Percentiles rank a stretch among this genome's conserved stretches.
Evolutionary conservation across 345 rosid genomes (phyloP).

Genomic region (Tarenaya hassleriana): DNA sequence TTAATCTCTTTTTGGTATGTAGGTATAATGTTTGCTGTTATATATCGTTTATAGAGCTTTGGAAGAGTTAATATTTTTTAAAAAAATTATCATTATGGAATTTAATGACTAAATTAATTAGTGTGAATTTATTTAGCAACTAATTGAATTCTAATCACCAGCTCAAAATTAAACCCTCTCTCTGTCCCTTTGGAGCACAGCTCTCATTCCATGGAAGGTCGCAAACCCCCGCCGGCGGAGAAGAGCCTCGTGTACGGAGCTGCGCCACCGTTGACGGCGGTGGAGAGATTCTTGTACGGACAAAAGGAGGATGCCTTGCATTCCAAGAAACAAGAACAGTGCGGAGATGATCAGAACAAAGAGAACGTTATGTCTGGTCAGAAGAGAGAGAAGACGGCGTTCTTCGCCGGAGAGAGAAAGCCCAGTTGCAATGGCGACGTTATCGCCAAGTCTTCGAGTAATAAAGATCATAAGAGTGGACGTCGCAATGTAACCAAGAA

Average conservation of each 20-base stretch:
- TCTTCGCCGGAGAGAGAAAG: conserved; percentile 25
- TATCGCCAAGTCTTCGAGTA: conserved; percentile 20
- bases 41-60: conserved; percentile 5
- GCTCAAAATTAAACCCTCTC: conserved; percentile 25
- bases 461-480: conserved; percentile 32
- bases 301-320: conserved; percentile 28
- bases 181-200: conserved; percentile 17
- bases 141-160: conserved; percentile 20
- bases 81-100: conserved; percentile 1
- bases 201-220: conserved; percentile 28
- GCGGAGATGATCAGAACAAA: conserved; percentile 27
- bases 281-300: conserved; percentile 66
- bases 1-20: background rate
- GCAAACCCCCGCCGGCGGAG: conserved; percentile 19
- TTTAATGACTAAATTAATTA: conserved; percentile 26
- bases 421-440: conserved; percentile 24
- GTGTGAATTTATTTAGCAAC: conserved; percentile 23
- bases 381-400: conserved; percentile 20
- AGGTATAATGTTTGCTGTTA: background rate
- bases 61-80: background rate
- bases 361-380: conserved; percentile 30
- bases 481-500: conserved; percentile 47
- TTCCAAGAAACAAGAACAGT: conserved; percentile 24
- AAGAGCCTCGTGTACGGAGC: conserved; percentile 27
- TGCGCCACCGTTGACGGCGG: conserved; percentile 65